These are phyloP conservation scores for Suillus spraguei DNA, from an alignment of 768 basidiomycete genomes.

Conservation along the genomic window DNA sequence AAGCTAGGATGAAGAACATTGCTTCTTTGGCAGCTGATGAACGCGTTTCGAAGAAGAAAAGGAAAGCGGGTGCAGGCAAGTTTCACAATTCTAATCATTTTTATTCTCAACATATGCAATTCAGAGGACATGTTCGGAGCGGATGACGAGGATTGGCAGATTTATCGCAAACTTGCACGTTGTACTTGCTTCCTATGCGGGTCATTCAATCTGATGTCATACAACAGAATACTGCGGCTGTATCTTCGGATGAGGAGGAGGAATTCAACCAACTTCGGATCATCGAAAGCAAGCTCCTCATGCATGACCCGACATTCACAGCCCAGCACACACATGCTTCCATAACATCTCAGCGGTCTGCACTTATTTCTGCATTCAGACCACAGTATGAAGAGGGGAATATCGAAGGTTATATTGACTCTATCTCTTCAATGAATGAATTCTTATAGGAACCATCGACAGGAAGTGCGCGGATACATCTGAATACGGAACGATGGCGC, in stretches of 20 bases:
- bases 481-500: constrained; percentile 89
- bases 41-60: constrained; percentile 78
- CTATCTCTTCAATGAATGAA: no score
- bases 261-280: constrained; percentile 69
- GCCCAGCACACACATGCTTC: constrained; percentile 81
- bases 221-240: constrained; percentile 62
- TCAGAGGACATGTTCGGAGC: constrained; percentile 92
- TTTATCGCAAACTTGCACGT: constrained; percentile 94
- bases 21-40: constrained; percentile 90
- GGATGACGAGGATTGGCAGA: constrained; percentile 95
- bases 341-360: constrained; percentile 74
- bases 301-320: constrained; percentile 85
- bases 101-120: constrained; percentile 7
- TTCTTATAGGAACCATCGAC: constrained; percentile 3
- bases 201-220: constrained; percentile 6
- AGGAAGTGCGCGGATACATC: constrained; percentile 78
- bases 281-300: constrained; percentile 81
- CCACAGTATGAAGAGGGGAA: constrained; percentile 80
- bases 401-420: constrained; percentile 48
- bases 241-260: constrained; percentile 90
- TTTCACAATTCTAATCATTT: constrained; percentile 10
- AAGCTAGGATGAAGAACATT: constrained; percentile 95
- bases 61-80: constrained; percentile 79
- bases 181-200: neutral
- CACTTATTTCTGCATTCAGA: constrained; percentile 83